Evolutionary conservation across 1,139 yeast genomes (phyloP).

Genomic region (Hanseniaspora sp.): DNA sequence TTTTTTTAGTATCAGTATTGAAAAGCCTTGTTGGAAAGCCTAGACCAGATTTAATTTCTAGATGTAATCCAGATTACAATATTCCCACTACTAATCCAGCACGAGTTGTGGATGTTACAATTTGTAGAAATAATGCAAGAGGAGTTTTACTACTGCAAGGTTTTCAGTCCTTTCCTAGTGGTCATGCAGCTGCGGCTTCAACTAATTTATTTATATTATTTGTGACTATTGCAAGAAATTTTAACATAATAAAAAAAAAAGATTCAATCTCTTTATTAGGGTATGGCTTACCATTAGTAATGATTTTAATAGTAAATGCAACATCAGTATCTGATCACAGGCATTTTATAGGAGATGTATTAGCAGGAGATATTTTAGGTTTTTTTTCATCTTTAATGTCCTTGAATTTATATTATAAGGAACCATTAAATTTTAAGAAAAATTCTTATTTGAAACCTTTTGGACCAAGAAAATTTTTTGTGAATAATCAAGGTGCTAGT

Average conservation of each 20-base stretch:
- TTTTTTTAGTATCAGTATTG: conserved; percentile 1
- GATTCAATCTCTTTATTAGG: neutral
- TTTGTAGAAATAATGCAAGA: neutral
- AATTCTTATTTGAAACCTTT: neutral
- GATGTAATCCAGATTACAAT: conserved; percentile 3
- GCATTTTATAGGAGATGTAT: conserved; percentile 1
- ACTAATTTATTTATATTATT: conserved; percentile 2
- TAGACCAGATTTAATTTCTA: conserved; percentile 4
- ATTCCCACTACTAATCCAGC: neutral
- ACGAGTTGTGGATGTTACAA: neutral
- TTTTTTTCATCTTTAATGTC: neutral
- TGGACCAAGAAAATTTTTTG: conserved; percentile 1
- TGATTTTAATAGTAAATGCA: conserved; percentile 2
- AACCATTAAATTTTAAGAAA: neutral
- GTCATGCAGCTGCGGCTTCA: conserved; percentile 5
- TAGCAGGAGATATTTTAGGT: neutral
- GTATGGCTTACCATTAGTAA: neutral
- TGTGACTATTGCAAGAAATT: neutral
- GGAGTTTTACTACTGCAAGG: conserved; percentile 1
- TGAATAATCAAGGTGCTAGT: neutral
- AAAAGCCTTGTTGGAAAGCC: conserved; percentile 8
- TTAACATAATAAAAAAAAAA: neutral
- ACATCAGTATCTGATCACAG: conserved; percentile 5
- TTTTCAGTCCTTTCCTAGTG: conserved; percentile 4
- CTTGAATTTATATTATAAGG: neutral